Evolutionary conservation across 2,329 filamentous ascomycete genomes (phyloP), one percentile per base, ranked within the genome.

Genomic region (Aspergillus amoenus): DNA sequence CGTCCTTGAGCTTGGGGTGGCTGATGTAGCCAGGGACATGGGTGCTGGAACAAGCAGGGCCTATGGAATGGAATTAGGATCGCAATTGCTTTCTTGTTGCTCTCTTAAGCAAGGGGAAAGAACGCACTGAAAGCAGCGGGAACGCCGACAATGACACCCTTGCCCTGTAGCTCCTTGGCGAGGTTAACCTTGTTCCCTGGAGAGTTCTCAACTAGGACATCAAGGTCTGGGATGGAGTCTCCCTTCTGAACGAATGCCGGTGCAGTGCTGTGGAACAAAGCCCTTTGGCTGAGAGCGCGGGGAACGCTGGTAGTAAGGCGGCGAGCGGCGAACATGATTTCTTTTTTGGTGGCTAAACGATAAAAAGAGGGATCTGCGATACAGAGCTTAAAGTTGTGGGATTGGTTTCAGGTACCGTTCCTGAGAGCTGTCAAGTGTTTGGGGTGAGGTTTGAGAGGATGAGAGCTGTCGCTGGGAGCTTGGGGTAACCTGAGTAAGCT

Each of bases 141-240:
- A 30, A 94, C 89, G 61, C 91, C 91, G 65, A 97, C 83, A 71
- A 97, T 88, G 67, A 97, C 77, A 57, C 90, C 91, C 70, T 91
- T 89, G 62, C 84, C 86, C 61, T 81, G 81, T 60, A 95, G 82
- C 79, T 95, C 91, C 62, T 88, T 83, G 66, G 89, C 85, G 58
- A 97, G 82, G 77, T 91, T 93, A 75, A 97, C 86, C 77, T 93
- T 94, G 83, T 92, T 95, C 60, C 90, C 91, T 1, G 93, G 93
- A n/a, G 89, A 92, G 76, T 84, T 83, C 78, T 97, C 90, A 63
- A 87, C 88, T 66, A 96, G 83, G 49, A 90, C 86, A 63, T 92
- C 86, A 57, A 93, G 78, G 75, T 86, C 78, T 44, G 93, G 94
- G 55, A 97, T 81, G 64, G 82, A 78, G 74, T 97, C 92, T 69